A percentile compares a stretch with the other conserved stretches of the same genome.
phyloP scores from a whole-genome alignment of 2,329 filamentous ascomycete genomes.

The Curvularia eragrostidis region DNA sequence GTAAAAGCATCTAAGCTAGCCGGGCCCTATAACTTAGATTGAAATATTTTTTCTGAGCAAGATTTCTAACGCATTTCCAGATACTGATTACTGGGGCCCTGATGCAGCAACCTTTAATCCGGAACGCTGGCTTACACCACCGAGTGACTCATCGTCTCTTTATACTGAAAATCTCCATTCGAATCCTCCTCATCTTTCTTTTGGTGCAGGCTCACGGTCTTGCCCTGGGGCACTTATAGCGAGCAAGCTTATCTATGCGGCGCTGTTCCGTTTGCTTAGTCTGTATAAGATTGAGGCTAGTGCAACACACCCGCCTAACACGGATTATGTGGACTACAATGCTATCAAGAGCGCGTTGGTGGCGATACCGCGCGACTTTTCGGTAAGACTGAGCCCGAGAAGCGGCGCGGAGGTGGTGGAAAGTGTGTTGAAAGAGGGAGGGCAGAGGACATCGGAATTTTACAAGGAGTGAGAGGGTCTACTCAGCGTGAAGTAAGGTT shows the following conservation, averaged over 20 bases:
- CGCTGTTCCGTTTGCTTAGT: constrained; percentile 58
- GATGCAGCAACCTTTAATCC: constrained; percentile 58
- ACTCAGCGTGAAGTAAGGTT: neutral
- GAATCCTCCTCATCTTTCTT: constrained; percentile 54
- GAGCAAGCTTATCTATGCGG: constrained; percentile 58
- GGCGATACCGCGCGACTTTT: constrained; percentile 66
- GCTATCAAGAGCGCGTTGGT: constrained; percentile 66
- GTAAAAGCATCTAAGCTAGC: constrained; percentile 35
- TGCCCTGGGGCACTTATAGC: constrained; percentile 62
- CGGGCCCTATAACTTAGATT: no score
- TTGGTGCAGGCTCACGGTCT: constrained; percentile 60
- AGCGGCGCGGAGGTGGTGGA: constrained; percentile 48
- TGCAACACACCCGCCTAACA: constrained; percentile 61
- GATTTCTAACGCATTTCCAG: constrained; percentile 55
- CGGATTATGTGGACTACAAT: constrained; percentile 69
- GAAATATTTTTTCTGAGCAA: no score
- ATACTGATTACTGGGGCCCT: constrained; percentile 58
- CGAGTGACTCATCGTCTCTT: neutral
- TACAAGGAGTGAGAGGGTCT: constrained; percentile 52
- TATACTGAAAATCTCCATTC: constrained; percentile 35
- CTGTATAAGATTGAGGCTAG: constrained; percentile 60
- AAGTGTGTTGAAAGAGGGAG: constrained; percentile 54
- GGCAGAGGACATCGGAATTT: constrained; percentile 56
- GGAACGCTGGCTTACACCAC: constrained; percentile 53
- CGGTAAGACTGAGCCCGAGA: constrained; percentile 62